A percentile compares a stretch with the other conserved stretches of the same genome.
Conservation (phyloP, 1,139 yeast species). For the Hanseniaspora sp. region DNA sequence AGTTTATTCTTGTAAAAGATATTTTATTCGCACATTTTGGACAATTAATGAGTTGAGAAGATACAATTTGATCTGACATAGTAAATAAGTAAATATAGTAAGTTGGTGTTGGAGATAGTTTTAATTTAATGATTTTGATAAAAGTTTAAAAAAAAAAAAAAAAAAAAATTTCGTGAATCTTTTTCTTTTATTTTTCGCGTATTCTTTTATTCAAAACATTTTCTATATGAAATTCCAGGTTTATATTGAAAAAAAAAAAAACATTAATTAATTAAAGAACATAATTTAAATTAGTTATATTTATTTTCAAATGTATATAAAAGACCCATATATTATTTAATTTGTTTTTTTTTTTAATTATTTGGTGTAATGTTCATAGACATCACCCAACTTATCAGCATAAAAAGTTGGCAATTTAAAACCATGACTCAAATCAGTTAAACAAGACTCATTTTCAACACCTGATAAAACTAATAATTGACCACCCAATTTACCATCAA, state of each 20-base stretch:
- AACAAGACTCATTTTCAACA: constrained; percentile 62
- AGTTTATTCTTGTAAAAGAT: constrained; percentile 21
- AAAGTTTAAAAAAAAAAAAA: no score
- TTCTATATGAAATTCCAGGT: no score
- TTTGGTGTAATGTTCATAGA: constrained; percentile 37
- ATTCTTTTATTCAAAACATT: no score
- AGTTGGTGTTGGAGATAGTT: no score
- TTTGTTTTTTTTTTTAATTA: neutral
- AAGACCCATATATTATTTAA: neutral
- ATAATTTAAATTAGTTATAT: no score
- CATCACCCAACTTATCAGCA: constrained; percentile 64
- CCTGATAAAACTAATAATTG: constrained; percentile 85
- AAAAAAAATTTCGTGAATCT: no score
- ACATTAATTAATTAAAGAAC: no score
- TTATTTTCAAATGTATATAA: no score
- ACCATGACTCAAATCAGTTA: constrained; percentile 34
- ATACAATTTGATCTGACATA: neutral
- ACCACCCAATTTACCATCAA: constrained; percentile 65
- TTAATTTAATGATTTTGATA: no score
- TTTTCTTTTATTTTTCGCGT: no score
- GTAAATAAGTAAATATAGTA: neutral
- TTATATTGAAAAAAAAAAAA: no score
- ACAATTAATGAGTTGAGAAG: constrained; percentile 18
- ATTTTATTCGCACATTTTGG: constrained; percentile 24
- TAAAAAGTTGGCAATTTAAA: constrained; percentile 48